phyloP scores from a whole-genome alignment of 1,284 basidiomycete species.

The Pseudomicrostroma phylloplanum region DNA sequence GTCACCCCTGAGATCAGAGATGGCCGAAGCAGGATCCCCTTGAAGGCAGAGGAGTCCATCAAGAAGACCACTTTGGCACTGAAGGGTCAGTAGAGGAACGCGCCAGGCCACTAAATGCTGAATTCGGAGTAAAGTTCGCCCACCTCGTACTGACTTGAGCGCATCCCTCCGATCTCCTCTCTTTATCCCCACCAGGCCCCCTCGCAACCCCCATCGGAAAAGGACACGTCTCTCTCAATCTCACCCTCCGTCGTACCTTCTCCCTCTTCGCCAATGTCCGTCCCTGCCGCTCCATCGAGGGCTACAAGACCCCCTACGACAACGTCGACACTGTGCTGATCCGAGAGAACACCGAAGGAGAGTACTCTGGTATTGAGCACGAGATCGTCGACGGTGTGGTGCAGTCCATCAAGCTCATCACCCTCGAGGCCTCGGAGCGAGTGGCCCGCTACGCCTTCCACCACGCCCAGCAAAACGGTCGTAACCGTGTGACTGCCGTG shows the following conservation, averaged over 20 bases:
- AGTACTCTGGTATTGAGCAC: constrained; percentile 98
- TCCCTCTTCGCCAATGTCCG: constrained; percentile 99
- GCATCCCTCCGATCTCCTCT: background rate
- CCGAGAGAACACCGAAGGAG: constrained; percentile 99
- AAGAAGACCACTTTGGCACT: constrained; percentile 96
- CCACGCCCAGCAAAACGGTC: constrained; percentile 96
- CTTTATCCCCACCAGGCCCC: constrained; percentile 18
- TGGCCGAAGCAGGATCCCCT: constrained; percentile 4
- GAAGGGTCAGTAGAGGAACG: constrained; percentile 67
- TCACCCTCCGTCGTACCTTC: constrained; percentile 97
- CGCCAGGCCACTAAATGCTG: background rate
- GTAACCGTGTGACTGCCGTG: constrained; percentile 99
- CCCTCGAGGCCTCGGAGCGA: constrained; percentile 88
- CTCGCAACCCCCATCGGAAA: constrained; percentile 71
- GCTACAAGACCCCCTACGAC: constrained; percentile 88
- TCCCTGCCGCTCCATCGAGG: constrained; percentile 96
- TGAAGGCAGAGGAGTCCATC: constrained; percentile 62
- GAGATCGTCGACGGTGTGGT: constrained; percentile 92
- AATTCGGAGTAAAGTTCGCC: background rate
- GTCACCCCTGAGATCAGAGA: constrained; percentile 54
- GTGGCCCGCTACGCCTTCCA: constrained; percentile 97
- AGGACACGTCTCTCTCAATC: constrained; percentile 99
- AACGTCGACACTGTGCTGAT: constrained; percentile 99
- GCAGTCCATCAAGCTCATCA: constrained; percentile 96
- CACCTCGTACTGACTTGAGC: background rate